These are phyloP conservation scores for Eutypella sp. DNA, from an alignment of 2,329 filamentous ascomycete genomes.

Conservation along the genomic window DNA sequence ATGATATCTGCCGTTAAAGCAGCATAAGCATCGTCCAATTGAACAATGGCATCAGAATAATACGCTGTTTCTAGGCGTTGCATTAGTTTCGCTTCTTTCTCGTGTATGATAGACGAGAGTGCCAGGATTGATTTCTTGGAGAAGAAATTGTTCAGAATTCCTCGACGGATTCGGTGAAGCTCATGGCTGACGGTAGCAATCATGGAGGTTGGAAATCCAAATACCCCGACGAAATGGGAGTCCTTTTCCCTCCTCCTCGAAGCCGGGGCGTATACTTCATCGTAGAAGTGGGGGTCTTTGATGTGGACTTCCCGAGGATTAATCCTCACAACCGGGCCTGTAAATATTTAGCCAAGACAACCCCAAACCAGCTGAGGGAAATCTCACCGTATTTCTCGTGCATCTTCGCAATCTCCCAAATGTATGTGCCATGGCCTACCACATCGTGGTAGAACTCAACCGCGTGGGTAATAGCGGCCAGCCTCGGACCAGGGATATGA, in stretches of 20 bases:
- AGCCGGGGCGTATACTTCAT: background rate
- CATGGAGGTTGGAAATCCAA: background rate
- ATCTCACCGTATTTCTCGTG: slow-evolving; percentile 16
- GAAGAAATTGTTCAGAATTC: background rate
- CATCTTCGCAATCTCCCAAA: slow-evolving; percentile 11
- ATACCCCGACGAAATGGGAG: background rate
- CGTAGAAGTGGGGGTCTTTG: background rate
- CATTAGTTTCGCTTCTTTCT: background rate
- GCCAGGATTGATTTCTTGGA: background rate
- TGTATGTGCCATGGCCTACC: slow-evolving; percentile 10
- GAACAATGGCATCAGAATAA: slow-evolving; percentile 1
- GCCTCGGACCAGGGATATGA: slow-evolving; percentile 12
- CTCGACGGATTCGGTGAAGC: background rate
- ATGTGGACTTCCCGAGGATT: background rate
- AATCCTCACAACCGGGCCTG: background rate
- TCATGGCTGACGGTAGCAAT: background rate
- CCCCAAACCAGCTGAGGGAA: too few relatives aligned
- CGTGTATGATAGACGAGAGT: background rate
- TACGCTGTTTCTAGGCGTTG: background rate
- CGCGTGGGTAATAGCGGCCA: slow-evolving; percentile 11
- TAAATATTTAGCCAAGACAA: too few relatives aligned
- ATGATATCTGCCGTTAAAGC: slow-evolving; percentile 17
- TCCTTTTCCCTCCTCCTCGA: background rate
- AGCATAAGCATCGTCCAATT: slow-evolving; percentile 13
- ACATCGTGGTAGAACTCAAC: slow-evolving; percentile 14